Evolutionary conservation across 2,329 filamentous ascomycete genomes (phyloP).

Genomic region (Coniochaeta hoffmannii): DNA sequence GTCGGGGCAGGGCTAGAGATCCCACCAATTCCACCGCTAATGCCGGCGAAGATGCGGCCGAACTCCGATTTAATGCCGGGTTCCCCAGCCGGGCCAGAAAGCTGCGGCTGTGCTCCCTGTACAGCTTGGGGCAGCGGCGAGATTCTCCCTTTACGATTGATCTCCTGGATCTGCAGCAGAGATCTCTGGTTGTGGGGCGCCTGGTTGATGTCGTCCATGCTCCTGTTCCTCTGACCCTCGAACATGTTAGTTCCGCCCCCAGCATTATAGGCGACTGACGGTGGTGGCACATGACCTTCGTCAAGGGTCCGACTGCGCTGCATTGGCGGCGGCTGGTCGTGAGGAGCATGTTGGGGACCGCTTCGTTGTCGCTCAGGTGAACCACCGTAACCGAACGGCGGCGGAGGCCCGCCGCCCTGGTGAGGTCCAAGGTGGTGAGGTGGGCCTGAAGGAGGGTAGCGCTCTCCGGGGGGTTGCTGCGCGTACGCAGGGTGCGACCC

Average conservation of each 20-base stretch:
- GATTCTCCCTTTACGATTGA: constrained; percentile 72
- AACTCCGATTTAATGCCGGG: constrained; percentile 92
- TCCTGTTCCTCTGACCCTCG: constrained; percentile 33
- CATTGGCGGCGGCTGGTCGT: constrained; percentile 21
- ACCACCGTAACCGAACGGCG: constrained; percentile 32
- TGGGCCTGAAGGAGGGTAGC: constrained; percentile 26
- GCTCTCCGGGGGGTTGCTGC: constrained; percentile 29
- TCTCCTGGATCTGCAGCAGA: constrained; percentile 72
- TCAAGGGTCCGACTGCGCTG: constrained; percentile 35
- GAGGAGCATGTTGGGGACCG: constrained; percentile 26
- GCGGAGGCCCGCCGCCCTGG: constrained; percentile 19
- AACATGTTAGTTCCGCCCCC: constrained; percentile 33
- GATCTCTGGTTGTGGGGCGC: constrained; percentile 53
- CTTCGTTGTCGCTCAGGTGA: constrained; percentile 39
- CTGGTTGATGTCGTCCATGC: constrained; percentile 46
- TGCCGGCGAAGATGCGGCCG: constrained; percentile 91
- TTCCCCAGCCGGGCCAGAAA: constrained; percentile 71
- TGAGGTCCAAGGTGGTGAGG: constrained; percentile 25
- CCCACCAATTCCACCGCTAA: constrained; percentile 53
- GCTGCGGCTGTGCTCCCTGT: constrained; percentile 79
- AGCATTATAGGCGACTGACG: constrained; percentile 41
- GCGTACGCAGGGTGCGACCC: constrained; percentile 27
- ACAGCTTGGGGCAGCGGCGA: constrained; percentile 91
- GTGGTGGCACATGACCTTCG: constrained; percentile 38
- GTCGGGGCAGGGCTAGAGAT: constrained; percentile 44